Evolutionary conservation across 2,329 filamentous ascomycete species (phyloP).

Genomic region (Pseudogymnoascus pannorum): DNA sequence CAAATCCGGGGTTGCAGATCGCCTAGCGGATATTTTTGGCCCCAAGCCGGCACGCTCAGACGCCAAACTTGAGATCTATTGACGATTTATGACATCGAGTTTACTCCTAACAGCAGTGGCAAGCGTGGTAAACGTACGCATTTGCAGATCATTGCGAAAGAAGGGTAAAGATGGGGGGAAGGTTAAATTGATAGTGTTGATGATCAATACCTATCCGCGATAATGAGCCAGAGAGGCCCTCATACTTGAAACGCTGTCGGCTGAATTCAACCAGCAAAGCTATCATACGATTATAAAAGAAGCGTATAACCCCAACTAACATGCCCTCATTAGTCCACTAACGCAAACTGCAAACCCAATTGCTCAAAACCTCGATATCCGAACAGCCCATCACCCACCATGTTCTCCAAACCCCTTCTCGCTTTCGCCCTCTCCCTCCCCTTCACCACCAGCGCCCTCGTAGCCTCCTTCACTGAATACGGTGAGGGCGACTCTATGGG

Average conservation of each 20-base stretch:
- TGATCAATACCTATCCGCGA: background rate
- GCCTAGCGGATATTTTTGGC: background rate
- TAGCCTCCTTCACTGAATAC: slow-evolving; percentile 11
- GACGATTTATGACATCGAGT: background rate
- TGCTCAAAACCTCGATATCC: background rate
- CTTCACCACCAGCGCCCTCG: background rate
- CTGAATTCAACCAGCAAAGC: background rate
- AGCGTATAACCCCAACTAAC: background rate
- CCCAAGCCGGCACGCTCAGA: background rate
- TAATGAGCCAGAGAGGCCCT: background rate
- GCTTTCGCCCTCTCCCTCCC: background rate
- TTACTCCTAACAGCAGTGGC: background rate
- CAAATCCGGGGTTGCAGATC: slow-evolving; percentile 4
- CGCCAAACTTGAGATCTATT: background rate
- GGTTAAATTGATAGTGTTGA: background rate
- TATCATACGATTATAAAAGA: background rate
- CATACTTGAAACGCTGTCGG: slow-evolving; percentile 6
- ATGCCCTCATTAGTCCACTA: background rate
- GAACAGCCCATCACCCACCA: background rate
- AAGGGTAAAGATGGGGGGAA: background rate
- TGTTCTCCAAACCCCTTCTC: background rate
- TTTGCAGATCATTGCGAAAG: slow-evolving; percentile 6
- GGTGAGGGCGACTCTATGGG: background rate
- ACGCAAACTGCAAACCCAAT: background rate
- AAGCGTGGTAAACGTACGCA: background rate